Base-by-base conservation (phyloP, 2,329 filamentous ascomycete genomes). In the Fusarium goolgardi region DNA sequence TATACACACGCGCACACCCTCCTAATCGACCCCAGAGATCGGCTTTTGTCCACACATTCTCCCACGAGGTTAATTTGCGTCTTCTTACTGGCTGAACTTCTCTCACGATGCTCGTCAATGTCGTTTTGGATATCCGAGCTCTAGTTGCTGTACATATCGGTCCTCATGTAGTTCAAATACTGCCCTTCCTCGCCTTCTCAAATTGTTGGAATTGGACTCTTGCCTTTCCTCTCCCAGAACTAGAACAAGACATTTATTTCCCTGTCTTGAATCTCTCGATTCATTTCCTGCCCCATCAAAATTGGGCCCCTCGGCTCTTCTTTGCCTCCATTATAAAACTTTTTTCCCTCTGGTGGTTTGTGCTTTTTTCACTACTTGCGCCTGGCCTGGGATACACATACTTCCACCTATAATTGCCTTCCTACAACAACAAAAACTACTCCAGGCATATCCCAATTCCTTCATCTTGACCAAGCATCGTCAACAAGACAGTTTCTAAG, bases 41-140 rank as follows among this genome's bases (percentile, higher is more conserved):
- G 46, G 39, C 63, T 74, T 63, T 69, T 59, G 54, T 65, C 72
- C 72, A 74, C 56, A 71, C 69, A 52, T 65, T 74, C 63, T 73
- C 73, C 71, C 72, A 74, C 72, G 72, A 61, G 71, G 72, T 62
- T 65, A 63, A 59, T 62, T 31, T 47, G 45, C 35, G 39, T 37
- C 31, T 58, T 70, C 71, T 73, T 55, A 74, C 71, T 74, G 72
- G 72, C 44, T 66, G 51, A 16, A 15, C 40, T 27, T 51, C 47
- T 54, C 51, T 71, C 63, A 44, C 59, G 43, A 68, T 69, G 54
- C 35, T 63, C 45, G 60, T 53, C 59, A 46, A 53, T 58, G 59
- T 55, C 53, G 47, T 55, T 55, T 60, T 61, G 52, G 27, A 69
- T 66, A 55, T 62, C 65, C 44, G 59, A 55, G 65, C 46, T 61